Base-by-base conservation (phyloP, 164 flowering plant genomes). In the Stephania yunnanensis region DNA sequence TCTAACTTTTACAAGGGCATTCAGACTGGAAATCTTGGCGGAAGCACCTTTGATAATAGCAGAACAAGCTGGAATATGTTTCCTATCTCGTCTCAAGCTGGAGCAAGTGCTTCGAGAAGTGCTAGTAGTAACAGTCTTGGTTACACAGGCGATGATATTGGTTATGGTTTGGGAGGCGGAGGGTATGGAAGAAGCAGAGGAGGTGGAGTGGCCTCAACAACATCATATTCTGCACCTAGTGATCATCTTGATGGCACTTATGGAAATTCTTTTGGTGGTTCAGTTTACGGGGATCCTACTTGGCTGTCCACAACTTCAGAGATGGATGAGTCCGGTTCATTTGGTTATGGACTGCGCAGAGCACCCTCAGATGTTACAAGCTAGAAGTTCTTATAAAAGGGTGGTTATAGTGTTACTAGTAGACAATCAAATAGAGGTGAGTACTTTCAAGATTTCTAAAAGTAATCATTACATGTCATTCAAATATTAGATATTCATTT, bases 371-470 rank as follows among this genome's bases (percentile, higher is more conserved):
- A 91, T 80, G 81, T 79, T 78, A 66, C 46, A 91, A 20, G 80
- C 84, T 52, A 87, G 82, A 73, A 81, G 70, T 82, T 82, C 93
- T 42, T 83, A 83, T 89, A 78, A 76, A 76, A 80, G 79, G 90
- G 81, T 58, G 78, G 84, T 81, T 88, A 87, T 77, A 82, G 75
- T 80, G 89, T 85, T 80, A 64, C 87, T 72, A 87, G 81, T 81
- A 86, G 90, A 85, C 91, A 88, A 75, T 36, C 92, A 65, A 87
- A 85, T 85, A 89, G 92, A 91, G 95, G 95, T 91, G 83, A 84
- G 82, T 12, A 29, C 74, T 76, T 58, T 50, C 55, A 10, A 50
- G 55, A 10, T 50, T 50, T 15, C 55, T 50, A 50, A 2, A 50
- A 9, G 15, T 50, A 15, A 50, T 50, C 12, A 15, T 15, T 10